These are phyloP conservation scores for Talaromyces pinophilus DNA, from an alignment of 2,329 filamentous ascomycete species.

Conservation along the genomic window DNA sequence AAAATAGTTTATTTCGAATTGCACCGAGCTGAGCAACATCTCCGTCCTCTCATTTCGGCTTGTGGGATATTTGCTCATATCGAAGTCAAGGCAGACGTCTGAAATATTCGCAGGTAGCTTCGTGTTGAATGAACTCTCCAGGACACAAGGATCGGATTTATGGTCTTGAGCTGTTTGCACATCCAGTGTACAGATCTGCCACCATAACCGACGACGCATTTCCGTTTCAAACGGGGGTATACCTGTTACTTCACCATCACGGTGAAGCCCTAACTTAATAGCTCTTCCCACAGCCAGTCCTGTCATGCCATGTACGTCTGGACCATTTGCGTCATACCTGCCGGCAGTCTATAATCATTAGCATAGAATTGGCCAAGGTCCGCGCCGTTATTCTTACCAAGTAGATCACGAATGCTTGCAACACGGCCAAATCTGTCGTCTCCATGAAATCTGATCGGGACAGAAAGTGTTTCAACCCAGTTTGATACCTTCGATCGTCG, in stretches of 20 bases:
- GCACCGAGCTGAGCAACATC: background rate
- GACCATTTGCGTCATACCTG: background rate
- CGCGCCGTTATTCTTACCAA: background rate
- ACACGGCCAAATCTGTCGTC: background rate
- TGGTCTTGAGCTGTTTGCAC: conserved; percentile 33
- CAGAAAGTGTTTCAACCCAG: conserved; percentile 24
- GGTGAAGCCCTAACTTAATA: conserved; percentile 51
- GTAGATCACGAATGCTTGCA: conserved; percentile 19
- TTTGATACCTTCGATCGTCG: conserved; percentile 27
- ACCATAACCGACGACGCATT: conserved; percentile 57
- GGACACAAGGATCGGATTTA: conserved; percentile 31
- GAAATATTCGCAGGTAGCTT: conserved; percentile 31
- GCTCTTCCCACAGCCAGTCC: conserved; percentile 31
- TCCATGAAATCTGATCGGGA: conserved; percentile 15
- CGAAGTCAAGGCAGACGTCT: conserved; percentile 27
- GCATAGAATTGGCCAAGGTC: background rate
- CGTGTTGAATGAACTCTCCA: conserved; percentile 29
- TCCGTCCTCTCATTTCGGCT: background rate
- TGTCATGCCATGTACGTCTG: background rate
- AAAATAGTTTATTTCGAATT: background rate
- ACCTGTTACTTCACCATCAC: conserved; percentile 52
- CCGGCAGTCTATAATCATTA: background rate
- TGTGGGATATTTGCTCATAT: conserved; percentile 23
- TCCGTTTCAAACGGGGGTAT: conserved; percentile 54
- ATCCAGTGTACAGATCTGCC: conserved; percentile 41